A percentile compares a stretch with the other conserved stretches of the same genome.
These are phyloP conservation scores for Pisolithus thermaeus DNA, from an alignment of 1,284 basidiomycete species.

Conservation along the genomic window DNA sequence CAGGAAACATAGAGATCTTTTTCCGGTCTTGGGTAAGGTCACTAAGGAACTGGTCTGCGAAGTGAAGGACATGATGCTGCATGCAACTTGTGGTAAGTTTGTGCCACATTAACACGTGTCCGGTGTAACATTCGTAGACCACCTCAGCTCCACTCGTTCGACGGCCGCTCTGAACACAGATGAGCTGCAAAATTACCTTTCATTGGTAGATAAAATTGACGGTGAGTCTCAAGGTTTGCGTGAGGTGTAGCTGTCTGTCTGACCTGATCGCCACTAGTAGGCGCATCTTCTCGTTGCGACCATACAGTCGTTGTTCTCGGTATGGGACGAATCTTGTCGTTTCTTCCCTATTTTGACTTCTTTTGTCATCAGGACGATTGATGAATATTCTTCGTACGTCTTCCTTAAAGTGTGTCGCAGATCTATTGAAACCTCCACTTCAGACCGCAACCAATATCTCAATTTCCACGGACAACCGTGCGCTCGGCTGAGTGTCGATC, in stretches of 20 bases:
- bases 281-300: not conserved
- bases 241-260: not conserved
- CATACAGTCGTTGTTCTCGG: slow-evolving; percentile 31
- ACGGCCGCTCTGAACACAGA: slow-evolving; percentile 10
- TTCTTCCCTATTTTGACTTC: not conserved
- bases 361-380: slow-evolving; percentile 27
- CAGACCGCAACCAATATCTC: slow-evolving; percentile 35
- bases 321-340: slow-evolving; percentile 15
- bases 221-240: not conserved
- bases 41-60: slow-evolving; percentile 33
- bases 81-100: slow-evolving; percentile 39
- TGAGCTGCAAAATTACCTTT: slow-evolving; percentile 9
- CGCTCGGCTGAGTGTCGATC: slow-evolving; percentile 40
- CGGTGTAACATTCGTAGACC: slow-evolving; percentile 23
- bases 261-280: not conserved
- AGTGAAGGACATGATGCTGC: slow-evolving; percentile 39
- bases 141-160: slow-evolving; percentile 11
- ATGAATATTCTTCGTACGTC: slow-evolving; percentile 38
- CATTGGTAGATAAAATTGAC: slow-evolving; percentile 8
- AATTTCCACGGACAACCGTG: slow-evolving; percentile 45
- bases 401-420: not conserved
- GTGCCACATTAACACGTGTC: slow-evolving; percentile 30
- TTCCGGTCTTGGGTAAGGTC: slow-evolving; percentile 34
- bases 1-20: slow-evolving; percentile 45
- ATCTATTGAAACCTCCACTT: not conserved